Percentiles rank a stretch among this genome's conserved stretches.
These are phyloP conservation scores for Cajanus cajan DNA, from an alignment of 306 rosid genomes.

Conservation along the genomic window DNA sequence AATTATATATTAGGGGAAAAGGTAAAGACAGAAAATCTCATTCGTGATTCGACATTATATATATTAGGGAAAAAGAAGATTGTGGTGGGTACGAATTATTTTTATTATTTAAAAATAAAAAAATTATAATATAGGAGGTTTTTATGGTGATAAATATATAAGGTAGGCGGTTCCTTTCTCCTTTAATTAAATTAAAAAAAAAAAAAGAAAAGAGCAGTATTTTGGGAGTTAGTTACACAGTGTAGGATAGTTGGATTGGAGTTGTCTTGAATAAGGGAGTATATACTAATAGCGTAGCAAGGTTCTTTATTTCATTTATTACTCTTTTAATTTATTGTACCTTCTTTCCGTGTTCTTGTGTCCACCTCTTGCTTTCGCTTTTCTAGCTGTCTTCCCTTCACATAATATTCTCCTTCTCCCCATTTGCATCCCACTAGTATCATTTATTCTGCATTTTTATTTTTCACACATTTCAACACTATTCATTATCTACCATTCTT, in stretches of 20 bases:
- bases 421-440: not conserved
- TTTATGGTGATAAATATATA: no score
- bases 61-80: no score
- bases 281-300: not conserved
- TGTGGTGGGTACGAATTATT: no score
- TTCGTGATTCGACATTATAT: no score
- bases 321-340: not conserved
- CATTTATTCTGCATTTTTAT: not conserved
- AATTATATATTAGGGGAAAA: no score
- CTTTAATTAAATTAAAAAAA: not conserved
- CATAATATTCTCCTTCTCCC: slow-evolving; percentile 3
- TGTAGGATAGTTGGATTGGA: not conserved
- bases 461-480: not conserved
- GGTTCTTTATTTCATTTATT: not conserved
- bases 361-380: slow-evolving; percentile 24
- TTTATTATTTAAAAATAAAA: not conserved
- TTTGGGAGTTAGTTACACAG: not conserved
- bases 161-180: not conserved
- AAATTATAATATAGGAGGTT: no score
- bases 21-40: not conserved
- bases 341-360: not conserved
- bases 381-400: slow-evolving; percentile 38
- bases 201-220: not conserved
- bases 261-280: not conserved
- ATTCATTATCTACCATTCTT: not conserved